Evolutionary conservation across 202 grass and related monocot species (phyloP), one percentile per base, ranked within the genome.

Genomic region (Saccharum hybrid): DNA sequence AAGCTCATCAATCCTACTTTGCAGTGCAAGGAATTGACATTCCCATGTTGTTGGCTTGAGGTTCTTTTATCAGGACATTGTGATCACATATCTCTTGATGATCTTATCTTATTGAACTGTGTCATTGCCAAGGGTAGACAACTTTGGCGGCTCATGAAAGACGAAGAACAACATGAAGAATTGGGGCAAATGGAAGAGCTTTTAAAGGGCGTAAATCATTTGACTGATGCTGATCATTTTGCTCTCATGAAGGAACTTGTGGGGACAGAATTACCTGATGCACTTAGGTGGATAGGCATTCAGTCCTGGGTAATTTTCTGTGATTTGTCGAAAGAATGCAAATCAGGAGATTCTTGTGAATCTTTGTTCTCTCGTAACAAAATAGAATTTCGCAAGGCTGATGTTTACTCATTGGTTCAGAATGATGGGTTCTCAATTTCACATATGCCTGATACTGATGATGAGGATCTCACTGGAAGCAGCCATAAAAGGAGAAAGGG

Each of bases 41-140:
- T 87, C 31, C 75, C 85, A 66, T 88, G 88, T 76, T 94, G 90
- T 82, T 98, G 95, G 95, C 77, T 95, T 63, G 95, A 98, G 46
- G 80, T 91, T 90, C 87, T 98, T 88, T 77, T 95, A 37, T 89
- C 72, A 1, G 68, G 40, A 66, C 59, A 85, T 45, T 37, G 39
- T 68, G 81, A 87, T 64, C 66, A 31, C 23, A 83, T 90, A 70
- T 88, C 88, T 84, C 54, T 98, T 64, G 87, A 93, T 68, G 85
- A 95, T 49, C 66, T 95, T 89, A 56, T 98, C 62, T 45, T 98
- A 41, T 82, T 95, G 73, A 94, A 94, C 83, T 92, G 90, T 71
- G 74, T 89, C 63, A 85, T 93, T 92, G 77, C 85, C 42, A 91
- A 93, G 70, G 77, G 87, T 74, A 98, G 89, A 74, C 95, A 94